These are phyloP conservation scores for Bauhinia variegata DNA, from an alignment of 306 rosid genomes.

Conservation along the genomic window DNA sequence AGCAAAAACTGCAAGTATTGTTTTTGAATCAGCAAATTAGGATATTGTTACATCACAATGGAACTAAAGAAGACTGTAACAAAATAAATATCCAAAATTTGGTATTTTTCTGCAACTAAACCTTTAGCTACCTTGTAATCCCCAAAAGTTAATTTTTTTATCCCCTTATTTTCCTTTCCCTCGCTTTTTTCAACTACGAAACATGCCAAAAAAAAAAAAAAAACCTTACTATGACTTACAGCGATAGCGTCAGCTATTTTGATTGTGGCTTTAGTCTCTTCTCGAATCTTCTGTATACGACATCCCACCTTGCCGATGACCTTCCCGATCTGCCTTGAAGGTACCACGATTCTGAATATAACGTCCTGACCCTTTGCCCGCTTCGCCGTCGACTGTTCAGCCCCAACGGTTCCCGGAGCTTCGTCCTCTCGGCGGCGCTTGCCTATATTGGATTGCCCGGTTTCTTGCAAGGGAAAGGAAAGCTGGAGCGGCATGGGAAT, in stretches of 20 bases:
- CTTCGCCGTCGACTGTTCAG: constrained; percentile 57
- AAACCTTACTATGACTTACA: constrained; percentile 41
- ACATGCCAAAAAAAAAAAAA: neutral
- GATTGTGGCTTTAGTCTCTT: constrained; percentile 70
- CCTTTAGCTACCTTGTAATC: neutral
- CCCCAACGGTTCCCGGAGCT: constrained; percentile 25
- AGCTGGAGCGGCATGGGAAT: constrained; percentile 40
- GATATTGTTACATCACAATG: no score
- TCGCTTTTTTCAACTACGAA: constrained; percentile 7
- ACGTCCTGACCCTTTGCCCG: constrained; percentile 74
- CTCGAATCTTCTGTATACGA: constrained; percentile 87
- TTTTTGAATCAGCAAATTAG: neutral
- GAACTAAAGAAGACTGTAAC: neutral
- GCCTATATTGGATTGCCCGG: constrained; percentile 33
- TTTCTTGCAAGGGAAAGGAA: constrained; percentile 39
- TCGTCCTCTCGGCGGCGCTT: constrained; percentile 89
- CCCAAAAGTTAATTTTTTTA: constrained; percentile 19
- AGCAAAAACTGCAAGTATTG: neutral
- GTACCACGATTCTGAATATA: constrained; percentile 78
- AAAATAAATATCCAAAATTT: neutral
- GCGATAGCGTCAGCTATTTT: constrained; percentile 86
- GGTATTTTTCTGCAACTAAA: neutral
- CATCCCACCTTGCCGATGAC: constrained; percentile 93
- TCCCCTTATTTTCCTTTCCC: no score
- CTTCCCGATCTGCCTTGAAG: constrained; percentile 93